These are phyloP conservation scores for Leccinum sublutescens DNA, from an alignment of 768 basidiomycete species.

Conservation along the genomic window DNA sequence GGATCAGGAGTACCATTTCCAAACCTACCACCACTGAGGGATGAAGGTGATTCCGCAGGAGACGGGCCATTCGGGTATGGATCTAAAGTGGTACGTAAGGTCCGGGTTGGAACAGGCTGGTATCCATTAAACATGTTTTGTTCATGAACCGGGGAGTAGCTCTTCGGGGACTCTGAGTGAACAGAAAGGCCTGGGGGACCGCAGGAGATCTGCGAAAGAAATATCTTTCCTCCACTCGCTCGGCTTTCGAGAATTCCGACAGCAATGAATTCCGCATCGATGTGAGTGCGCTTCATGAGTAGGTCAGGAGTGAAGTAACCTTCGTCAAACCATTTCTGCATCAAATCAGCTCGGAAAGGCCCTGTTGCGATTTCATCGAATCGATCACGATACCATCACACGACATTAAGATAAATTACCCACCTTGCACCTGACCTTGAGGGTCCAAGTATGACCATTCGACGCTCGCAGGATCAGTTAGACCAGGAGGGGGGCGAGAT, in stretches of 20 bases:
- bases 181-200: slow-evolving; percentile 56
- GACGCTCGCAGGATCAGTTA: slow-evolving; percentile 55
- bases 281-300: slow-evolving; percentile 75
- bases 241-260: slow-evolving; percentile 58
- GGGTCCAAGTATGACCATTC: slow-evolving; percentile 95
- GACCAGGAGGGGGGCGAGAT: slow-evolving; percentile 43
- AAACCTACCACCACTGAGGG: slow-evolving; percentile 62
- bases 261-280: slow-evolving; percentile 67
- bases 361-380: slow-evolving; percentile 43
- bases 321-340: slow-evolving; percentile 94
- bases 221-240: slow-evolving; percentile 56
- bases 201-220: slow-evolving; percentile 50
- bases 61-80: slow-evolving; percentile 54
- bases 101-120: slow-evolving; percentile 65
- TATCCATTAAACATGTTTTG: slow-evolving; percentile 45
- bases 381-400: background rate
- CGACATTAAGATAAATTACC: slow-evolving; percentile 8
- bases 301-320: slow-evolving; percentile 85
- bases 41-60: slow-evolving; percentile 67
- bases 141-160: slow-evolving; percentile 39
- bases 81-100: slow-evolving; percentile 65
- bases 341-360: slow-evolving; percentile 82
- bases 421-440: slow-evolving; percentile 89
- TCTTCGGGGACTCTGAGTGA: slow-evolving; percentile 49
- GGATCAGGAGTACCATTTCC: slow-evolving; percentile 70